phyloP scores from a whole-genome alignment of 2,329 filamentous ascomycete genomes.

The Colletotrichum echinochloae region DNA sequence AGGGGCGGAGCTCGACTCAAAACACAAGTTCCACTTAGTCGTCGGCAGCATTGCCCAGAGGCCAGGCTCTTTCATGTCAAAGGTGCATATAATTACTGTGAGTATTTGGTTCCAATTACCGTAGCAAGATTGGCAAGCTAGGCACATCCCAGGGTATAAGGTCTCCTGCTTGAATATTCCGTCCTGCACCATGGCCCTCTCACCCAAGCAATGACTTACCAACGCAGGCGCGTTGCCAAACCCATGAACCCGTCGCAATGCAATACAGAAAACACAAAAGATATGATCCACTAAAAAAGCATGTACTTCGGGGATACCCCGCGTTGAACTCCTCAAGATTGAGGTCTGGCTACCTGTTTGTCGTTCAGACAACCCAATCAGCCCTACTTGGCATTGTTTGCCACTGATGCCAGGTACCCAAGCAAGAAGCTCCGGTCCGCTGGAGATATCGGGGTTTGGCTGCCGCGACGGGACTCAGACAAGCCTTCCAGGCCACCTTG shows the following conservation, averaged over 20 bases:
- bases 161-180: constrained; percentile 30
- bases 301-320: neutral
- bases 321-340: neutral
- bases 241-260: constrained; percentile 27
- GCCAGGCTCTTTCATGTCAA: neutral
- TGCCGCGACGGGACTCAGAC: constrained; percentile 57
- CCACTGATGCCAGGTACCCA: constrained; percentile 74
- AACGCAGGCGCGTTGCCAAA: constrained; percentile 21
- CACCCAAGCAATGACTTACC: constrained; percentile 18
- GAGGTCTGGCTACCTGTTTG: neutral
- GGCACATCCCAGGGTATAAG: constrained; percentile 35
- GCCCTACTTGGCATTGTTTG: constrained; percentile 49
- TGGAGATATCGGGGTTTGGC: constrained; percentile 70
- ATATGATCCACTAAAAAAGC: constrained; percentile 14
- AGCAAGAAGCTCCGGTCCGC: constrained; percentile 82
- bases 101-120: constrained; percentile 14
- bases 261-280: constrained; percentile 12
- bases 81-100: neutral
- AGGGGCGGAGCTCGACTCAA: neutral
- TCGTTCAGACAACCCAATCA: neutral
- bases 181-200: constrained; percentile 21
- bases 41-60: constrained; percentile 4
- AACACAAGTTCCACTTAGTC: neutral
- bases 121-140: constrained; percentile 28
- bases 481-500: constrained; percentile 45